Percentiles rank a stretch among this genome's conserved stretches.
phyloP scores from a whole-genome alignment of 1,284 basidiomycete species.

The Malassezia slooffiae region DNA sequence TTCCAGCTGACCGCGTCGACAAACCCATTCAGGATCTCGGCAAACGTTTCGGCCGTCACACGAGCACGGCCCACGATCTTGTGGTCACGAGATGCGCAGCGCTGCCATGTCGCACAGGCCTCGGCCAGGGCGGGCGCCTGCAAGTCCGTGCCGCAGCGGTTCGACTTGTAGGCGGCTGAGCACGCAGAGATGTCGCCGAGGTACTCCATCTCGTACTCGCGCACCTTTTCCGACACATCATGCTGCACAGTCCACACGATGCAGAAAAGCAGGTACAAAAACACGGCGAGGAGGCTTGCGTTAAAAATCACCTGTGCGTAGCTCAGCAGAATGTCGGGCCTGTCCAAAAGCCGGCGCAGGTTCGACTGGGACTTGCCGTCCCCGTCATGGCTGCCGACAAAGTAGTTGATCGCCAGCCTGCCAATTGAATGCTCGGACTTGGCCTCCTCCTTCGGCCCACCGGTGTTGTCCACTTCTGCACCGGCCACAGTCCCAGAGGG shows the following conservation, averaged over 20 bases:
- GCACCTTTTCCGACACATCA: slow-evolving; percentile 78
- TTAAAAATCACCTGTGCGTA: slow-evolving; percentile 84
- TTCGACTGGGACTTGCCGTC: too few species aligned
- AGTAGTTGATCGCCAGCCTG: too few species aligned
- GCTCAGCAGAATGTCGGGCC: slow-evolving; percentile 28
- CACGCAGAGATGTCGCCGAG: slow-evolving; percentile 35
- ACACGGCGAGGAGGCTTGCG: slow-evolving; percentile 67
- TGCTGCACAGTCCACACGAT: slow-evolving; percentile 79
- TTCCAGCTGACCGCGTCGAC: slow-evolving; percentile 96
- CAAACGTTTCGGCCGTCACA: slow-evolving; percentile 85
- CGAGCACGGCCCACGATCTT: slow-evolving; percentile 74
- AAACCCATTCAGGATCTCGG: slow-evolving; percentile 89
- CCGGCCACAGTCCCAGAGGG: too few species aligned
- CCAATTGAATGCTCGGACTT: too few species aligned
- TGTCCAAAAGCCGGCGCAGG: slow-evolving; percentile 19
- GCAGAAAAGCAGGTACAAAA: slow-evolving; percentile 71
- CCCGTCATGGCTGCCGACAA: too few species aligned
- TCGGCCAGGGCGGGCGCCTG: slow-evolving; percentile 34
- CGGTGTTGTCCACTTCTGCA: too few species aligned
- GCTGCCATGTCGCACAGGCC: slow-evolving; percentile 58
- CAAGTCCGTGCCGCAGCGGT: slow-evolving; percentile 33
- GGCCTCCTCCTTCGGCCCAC: too few species aligned
- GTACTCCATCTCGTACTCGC: slow-evolving; percentile 64
- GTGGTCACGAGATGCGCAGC: slow-evolving; percentile 91
- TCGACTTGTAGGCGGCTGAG: slow-evolving; percentile 23